These are phyloP conservation scores for Talaromyces funiculosus DNA, from an alignment of 2,329 filamentous ascomycete species.

Conservation along the genomic window DNA sequence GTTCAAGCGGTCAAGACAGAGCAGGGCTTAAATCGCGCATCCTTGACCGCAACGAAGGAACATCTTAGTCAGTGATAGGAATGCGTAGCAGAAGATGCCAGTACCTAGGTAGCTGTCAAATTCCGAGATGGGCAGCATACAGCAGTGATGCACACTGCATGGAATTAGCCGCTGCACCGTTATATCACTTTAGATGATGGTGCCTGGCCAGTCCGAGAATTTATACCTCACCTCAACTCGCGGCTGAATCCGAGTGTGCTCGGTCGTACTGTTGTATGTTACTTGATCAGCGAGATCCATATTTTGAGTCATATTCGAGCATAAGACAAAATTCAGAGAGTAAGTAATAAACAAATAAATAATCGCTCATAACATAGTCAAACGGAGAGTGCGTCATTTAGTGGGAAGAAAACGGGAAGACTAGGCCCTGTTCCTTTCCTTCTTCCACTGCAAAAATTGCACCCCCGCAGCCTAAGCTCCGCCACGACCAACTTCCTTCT, in stretches of 20 bases:
- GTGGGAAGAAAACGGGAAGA: background rate
- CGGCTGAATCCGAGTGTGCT: too few species aligned
- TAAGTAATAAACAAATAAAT: background rate
- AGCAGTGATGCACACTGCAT: background rate
- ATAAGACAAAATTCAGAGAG: background rate
- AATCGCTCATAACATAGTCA: background rate
- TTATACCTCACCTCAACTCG: background rate
- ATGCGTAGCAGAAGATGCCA: too few species aligned
- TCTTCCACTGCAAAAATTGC: constrained; percentile 1
- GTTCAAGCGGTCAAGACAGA: background rate
- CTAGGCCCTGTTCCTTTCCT: background rate
- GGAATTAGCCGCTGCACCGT: background rate
- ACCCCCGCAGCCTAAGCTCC: background rate
- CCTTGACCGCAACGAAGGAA: background rate
- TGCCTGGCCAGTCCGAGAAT: background rate
- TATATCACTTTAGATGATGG: background rate
- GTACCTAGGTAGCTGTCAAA: background rate
- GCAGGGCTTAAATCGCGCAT: background rate
- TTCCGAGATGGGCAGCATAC: background rate
- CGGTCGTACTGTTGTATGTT: too few species aligned
- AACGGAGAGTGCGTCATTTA: constrained; percentile 1
- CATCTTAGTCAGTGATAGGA: background rate
- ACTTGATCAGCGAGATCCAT: too few species aligned
- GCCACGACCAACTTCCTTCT: background rate
- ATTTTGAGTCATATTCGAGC: background rate